A percentile compares a stretch with the other conserved stretches of the same genome.
phyloP scores from a whole-genome alignment of 257 asterid species.

The Mitragyna speciosa region DNA sequence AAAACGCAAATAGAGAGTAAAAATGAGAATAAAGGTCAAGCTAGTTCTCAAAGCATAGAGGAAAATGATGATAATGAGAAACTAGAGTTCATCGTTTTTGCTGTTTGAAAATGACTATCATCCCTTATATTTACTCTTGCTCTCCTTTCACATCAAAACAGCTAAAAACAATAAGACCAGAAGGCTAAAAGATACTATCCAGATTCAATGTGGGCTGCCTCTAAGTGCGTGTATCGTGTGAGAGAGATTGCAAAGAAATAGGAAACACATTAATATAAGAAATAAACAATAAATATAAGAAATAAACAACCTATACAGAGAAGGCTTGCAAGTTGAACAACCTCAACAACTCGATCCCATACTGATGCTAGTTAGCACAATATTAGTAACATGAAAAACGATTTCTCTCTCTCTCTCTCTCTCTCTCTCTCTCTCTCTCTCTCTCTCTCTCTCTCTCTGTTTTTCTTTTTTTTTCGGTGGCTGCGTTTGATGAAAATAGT shows the following conservation, averaged over 20 bases:
- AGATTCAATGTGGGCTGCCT: conserved; percentile 3
- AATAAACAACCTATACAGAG: neutral
- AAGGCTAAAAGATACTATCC: neutral
- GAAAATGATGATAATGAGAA: neutral
- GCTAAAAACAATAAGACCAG: conserved; percentile 13
- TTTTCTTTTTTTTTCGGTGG: no score
- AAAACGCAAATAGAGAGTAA: neutral
- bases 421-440: no score
- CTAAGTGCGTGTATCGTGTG: neutral
- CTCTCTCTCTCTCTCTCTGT: no score
- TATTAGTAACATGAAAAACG: neutral
- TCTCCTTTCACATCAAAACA: conserved; percentile 25
- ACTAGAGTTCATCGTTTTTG: neutral
- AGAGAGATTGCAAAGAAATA: neutral
- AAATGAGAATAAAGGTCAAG: neutral
- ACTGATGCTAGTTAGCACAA: neutral
- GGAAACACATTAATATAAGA: neutral
- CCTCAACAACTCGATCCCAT: conserved; percentile 25
- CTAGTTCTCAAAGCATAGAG: neutral
- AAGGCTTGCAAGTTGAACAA: conserved; percentile 17
- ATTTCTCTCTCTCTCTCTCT: neutral
- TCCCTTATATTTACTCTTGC: conserved; percentile 2
- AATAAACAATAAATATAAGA: neutral
- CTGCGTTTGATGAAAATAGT: neutral
- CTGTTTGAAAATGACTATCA: conserved; percentile 1